Evolutionary conservation across 371 early-diverging fungal species (phyloP), one percentile per base, ranked within the genome.

Genomic region (Batrachochytrium dendrobatidis): DNA sequence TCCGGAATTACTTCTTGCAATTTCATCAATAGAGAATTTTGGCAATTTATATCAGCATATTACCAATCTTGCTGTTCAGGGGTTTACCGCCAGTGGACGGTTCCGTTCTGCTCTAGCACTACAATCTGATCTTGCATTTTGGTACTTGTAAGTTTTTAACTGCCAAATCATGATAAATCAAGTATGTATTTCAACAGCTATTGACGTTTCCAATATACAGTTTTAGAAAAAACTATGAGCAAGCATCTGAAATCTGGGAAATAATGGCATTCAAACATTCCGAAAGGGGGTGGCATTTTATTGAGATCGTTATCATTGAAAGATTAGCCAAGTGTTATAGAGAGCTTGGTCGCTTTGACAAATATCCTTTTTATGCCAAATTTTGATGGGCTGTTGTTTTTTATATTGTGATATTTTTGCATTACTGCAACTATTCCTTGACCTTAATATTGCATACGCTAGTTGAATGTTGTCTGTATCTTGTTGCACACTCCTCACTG

Each of bases 101-200:
- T 67, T 73, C 30, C 77, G 84, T 53, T 82, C 86, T 0, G 81
- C 82, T 0, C 54, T 83, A 22, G 76, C 83, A 17, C 67, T 88
- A 15, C 85, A 85, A 55, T 82, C 85, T 2, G 90, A 90, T 59
- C 82, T 89, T 48, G 90, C 92, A 0, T 77, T 83, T 1, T 64
- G 88, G 10, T 81, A 86, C 68, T 89, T 83, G 88, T 90, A 83
- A 64, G 85, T 68, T 8, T 22, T 12, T 30, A 18, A 5, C 34
- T 29, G 34, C 20, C 44, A 22, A 4, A 24, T 46, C 8, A 29
- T 12, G 34, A 24, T 32, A 24, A n/a, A 24, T 26, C 20, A 54
- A 24, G 35, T 12, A 34, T 22, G 31, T 10, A 29, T 26, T 10
- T 17, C 3, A 45, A 35, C 24, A 60, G 32, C 48, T 25, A 35